Evolutionary conservation across 176 grass and related monocot genomes (phyloP).

Genomic region (Neostapfia colusana): DNA sequence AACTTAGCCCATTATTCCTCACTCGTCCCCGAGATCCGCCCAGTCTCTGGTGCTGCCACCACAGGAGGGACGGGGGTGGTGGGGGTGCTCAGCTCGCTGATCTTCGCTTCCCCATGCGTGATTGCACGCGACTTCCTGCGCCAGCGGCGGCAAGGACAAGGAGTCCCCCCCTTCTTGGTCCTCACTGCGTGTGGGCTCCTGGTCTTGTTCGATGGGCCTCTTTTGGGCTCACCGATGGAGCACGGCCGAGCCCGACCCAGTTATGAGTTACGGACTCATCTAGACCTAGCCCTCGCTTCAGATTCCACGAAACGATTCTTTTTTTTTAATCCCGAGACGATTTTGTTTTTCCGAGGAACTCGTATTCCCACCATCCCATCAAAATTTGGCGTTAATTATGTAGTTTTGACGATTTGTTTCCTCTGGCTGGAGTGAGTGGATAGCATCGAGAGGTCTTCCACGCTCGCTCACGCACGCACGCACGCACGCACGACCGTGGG

Average conservation of each 20-base stretch:
- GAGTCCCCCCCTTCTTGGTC: not conserved
- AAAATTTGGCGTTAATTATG: too few relatives aligned
- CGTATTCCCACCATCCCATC: too few relatives aligned
- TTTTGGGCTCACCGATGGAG: too few relatives aligned
- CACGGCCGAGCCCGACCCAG: too few relatives aligned
- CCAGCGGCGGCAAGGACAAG: not conserved
- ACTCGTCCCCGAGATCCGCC: not conserved
- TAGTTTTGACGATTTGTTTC: too few relatives aligned
- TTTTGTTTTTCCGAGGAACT: too few relatives aligned
- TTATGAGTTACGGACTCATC: too few relatives aligned
- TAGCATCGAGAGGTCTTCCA: not conserved
- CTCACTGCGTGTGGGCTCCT: not conserved
- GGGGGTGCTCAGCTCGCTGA: not conserved
- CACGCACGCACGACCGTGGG: not conserved
- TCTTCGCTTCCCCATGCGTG: not conserved
- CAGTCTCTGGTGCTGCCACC: not conserved
- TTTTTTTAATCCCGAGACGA: too few relatives aligned
- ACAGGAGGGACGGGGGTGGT: not conserved
- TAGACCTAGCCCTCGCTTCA: too few relatives aligned
- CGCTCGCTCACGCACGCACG: not conserved
- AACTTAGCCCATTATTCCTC: too few relatives aligned
- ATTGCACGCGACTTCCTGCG: too few relatives aligned
- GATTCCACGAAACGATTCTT: too few relatives aligned
- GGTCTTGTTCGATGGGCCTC: not conserved
- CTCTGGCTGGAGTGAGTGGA: not conserved